Evolutionary conservation across 2,329 filamentous ascomycete genomes (phyloP), one percentile per base, ranked within the genome.

Genomic region (Fusarium mangiferae): DNA sequence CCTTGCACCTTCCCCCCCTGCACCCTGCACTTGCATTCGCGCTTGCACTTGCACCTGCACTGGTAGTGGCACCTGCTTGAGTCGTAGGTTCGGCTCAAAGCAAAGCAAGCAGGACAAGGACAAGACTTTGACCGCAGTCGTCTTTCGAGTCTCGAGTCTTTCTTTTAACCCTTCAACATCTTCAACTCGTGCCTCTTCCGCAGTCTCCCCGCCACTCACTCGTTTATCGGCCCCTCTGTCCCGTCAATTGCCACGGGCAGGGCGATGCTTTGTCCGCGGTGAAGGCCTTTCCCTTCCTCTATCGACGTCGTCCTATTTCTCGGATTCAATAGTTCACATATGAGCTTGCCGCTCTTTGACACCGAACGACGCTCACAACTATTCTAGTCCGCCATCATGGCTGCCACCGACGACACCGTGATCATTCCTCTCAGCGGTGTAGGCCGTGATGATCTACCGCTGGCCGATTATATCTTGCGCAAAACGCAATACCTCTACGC

Each of bases 401-500:
- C 78, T 75, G 73, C 78, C 36, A 36, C 66, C 77, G 81, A 82
- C 75, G 77, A 80, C 69, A 79, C 76, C 51, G 73, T 78, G 72
- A 78, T 77, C 67, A 74, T 73, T 72, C 71, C 75, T 60, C 68
- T 70, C 66, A 73, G 67, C 65, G 76, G 78, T 66, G 64, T 73
- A 62, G 72, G 58, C 49, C 55, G 62, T 59, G 75, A 80, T 64
- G 68, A 74, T 49, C 63, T 77, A 69, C 73, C 75, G 58, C 60
- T 79, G 39, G 82, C 82, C 75, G 85, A 88, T 79, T 78, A 79
- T 62, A 80, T 88, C 49, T 83, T 88, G 73, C 82, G 82, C 63
- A 77, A 82, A 46, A 84, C 86, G 14, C 85, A 90, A 79, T 85
- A 88, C 65, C 78, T 87, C 56, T 90, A 89, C 75, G 84, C 88